phyloP scores from a whole-genome alignment of 257 asterid species.

The Solanum clarkiae region DNA sequence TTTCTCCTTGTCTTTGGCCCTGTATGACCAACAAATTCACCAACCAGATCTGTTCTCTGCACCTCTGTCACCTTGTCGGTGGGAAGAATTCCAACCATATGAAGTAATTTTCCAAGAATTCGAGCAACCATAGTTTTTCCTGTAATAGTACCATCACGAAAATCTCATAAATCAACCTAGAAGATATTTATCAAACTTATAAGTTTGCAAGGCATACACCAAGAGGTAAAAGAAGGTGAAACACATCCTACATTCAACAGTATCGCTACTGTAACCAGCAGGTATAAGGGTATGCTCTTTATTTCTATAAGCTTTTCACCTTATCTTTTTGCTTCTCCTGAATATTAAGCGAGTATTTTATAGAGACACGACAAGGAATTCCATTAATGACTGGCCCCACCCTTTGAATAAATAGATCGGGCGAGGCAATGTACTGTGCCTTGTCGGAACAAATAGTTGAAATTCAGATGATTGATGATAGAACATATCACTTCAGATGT shows the following conservation, averaged over 20 bases:
- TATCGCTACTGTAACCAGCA: not conserved
- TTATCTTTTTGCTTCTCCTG: not conserved
- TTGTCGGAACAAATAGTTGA: not conserved
- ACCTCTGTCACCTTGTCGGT: conserved; percentile 80
- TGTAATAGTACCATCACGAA: conserved; percentile 7
- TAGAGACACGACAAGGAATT: not conserved
- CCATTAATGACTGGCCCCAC: not conserved
- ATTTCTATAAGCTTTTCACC: not conserved
- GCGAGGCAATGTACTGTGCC: not conserved
- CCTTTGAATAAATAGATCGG: not conserved
- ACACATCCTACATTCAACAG: not conserved
- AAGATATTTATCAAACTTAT: not conserved
- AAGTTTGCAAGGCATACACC: not conserved
- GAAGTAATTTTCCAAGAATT: conserved; percentile 68
- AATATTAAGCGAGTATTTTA: not conserved
- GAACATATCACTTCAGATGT: not conserved
- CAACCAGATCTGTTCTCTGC: conserved; percentile 89
- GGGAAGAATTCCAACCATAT: conserved; percentile 81
- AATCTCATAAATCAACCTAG: not conserved
- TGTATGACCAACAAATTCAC: conserved; percentile 77
- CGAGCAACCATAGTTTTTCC: conserved; percentile 93
- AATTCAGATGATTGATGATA: not conserved
- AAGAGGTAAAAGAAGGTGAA: not conserved
- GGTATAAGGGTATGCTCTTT: not conserved
- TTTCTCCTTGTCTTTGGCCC: conserved; percentile 77